Conservation (phyloP, 768 basidiomycete species). For the Russula vinacea region DNA sequence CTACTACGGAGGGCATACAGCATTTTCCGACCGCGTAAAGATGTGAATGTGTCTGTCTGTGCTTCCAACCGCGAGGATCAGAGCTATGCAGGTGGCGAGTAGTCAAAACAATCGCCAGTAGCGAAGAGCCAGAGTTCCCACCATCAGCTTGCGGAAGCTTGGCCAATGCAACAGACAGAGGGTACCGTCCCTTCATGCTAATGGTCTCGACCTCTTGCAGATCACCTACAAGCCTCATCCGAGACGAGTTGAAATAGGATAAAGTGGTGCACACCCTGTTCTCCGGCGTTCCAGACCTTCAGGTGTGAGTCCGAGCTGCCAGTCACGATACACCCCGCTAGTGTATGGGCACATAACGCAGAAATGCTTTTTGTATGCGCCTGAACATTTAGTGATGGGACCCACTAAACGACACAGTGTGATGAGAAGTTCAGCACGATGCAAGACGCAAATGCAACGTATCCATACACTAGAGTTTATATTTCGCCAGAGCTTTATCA, state of each 20-base stretch:
- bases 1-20: conserved; percentile 40
- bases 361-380: conserved; percentile 74
- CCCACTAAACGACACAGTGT: conserved; percentile 53
- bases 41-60: conserved; percentile 80
- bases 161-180: conserved; percentile 64
- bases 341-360: conserved; percentile 48
- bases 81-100: conserved; percentile 39
- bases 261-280: conserved; percentile 35
- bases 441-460: conserved; percentile 37
- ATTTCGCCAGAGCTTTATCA: conserved; percentile 58
- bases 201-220: conserved; percentile 53
- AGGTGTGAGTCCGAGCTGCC: conserved; percentile 81
- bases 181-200: conserved; percentile 63
- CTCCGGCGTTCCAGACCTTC: conserved; percentile 64
- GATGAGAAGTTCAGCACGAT: conserved; percentile 28
- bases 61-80: conserved; percentile 75
- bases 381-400: conserved; percentile 39
- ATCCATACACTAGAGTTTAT: conserved; percentile 37
- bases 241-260: not conserved
- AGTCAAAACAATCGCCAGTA: not conserved
- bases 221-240: conserved; percentile 13
- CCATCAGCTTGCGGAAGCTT: conserved; percentile 67
- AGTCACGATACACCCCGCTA: conserved; percentile 53
- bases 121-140: conserved; percentile 35
- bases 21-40: conserved; percentile 62